Evolutionary conservation across 2,329 filamentous ascomycete species (phyloP).

Genomic region (Fusarium robinianum): DNA sequence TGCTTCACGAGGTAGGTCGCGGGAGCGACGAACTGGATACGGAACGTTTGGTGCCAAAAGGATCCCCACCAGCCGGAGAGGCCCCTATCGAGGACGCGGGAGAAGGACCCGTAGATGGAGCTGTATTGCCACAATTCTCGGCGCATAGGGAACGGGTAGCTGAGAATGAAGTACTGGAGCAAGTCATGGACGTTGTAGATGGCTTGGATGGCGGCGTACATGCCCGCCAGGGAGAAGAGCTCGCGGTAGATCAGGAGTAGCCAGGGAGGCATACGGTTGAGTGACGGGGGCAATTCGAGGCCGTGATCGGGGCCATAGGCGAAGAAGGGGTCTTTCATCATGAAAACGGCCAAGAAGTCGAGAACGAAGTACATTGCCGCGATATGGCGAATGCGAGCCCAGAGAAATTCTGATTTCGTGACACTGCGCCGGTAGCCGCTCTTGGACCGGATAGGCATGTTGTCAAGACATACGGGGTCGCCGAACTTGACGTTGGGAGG

Average conservation of each 20-base stretch:
- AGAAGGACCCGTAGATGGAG: constrained; percentile 59
- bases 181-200: constrained; percentile 66
- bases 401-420: constrained; percentile 52
- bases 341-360: constrained; percentile 69
- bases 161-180: constrained; percentile 54
- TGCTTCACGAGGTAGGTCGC: constrained; percentile 50
- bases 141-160: constrained; percentile 56
- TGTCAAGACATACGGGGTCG: constrained; percentile 47
- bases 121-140: constrained; percentile 58
- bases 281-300: constrained; percentile 47
- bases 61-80: constrained; percentile 81
- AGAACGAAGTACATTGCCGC: constrained; percentile 66
- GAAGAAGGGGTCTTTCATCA: constrained; percentile 82
- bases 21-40: constrained; percentile 70
- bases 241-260: constrained; percentile 61
- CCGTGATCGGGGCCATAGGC: constrained; percentile 53
- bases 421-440: constrained; percentile 52
- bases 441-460: constrained; percentile 48
- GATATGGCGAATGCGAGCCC: constrained; percentile 51
- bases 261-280: constrained; percentile 47
- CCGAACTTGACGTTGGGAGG: constrained; percentile 41
- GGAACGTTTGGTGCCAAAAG: constrained; percentile 93
- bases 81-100: constrained; percentile 66
- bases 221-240: constrained; percentile 56
- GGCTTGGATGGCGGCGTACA: constrained; percentile 64